These are phyloP conservation scores for Wickerhamomyces canadensis DNA, from an alignment of 805 yeast species.

Conservation along the genomic window DNA sequence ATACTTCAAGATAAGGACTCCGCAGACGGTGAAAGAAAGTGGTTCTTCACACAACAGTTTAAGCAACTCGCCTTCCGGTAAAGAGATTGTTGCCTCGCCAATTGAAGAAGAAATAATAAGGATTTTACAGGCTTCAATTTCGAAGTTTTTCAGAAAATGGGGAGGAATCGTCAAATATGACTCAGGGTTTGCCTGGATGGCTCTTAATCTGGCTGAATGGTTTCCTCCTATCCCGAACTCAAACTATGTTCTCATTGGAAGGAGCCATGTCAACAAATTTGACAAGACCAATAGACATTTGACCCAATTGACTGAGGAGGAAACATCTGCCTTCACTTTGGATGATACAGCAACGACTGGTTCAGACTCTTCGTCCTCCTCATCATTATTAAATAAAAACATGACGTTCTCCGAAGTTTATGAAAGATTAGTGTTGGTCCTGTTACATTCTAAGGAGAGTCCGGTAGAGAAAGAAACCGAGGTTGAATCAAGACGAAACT, in stretches of 20 bases:
- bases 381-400: conserved; percentile 16
- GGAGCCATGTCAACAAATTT: conserved; percentile 16
- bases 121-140: conserved; percentile 53
- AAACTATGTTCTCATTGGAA: conserved; percentile 21
- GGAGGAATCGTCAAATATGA: conserved; percentile 73
- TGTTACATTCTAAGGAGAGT: conserved; percentile 45
- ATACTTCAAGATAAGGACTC: conserved; percentile 42
- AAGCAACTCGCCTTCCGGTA: conserved; percentile 8
- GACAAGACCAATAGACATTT: conserved; percentile 17
- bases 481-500: conserved; percentile 9
- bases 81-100: conserved; percentile 18
- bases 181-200: conserved; percentile 82
- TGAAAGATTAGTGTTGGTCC: conserved; percentile 70
- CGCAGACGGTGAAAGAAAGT: conserved; percentile 1
- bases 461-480: conserved; percentile 3
- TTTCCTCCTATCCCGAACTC: conserved; percentile 43
- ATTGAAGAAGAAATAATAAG: conserved; percentile 50
- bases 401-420: conserved; percentile 63
- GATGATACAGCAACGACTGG: conserved; percentile 21
- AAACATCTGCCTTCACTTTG: conserved; percentile 12
- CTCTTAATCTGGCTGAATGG: conserved; percentile 87
- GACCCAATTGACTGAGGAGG: conserved; percentile 12
- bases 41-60: background rate
- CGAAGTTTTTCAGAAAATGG: conserved; percentile 70
- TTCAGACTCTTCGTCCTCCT: conserved; percentile 5